A percentile compares a stretch with the other conserved stretches of the same genome.
These are phyloP conservation scores for Xylaria sp. DNA, from an alignment of 2,329 filamentous ascomycete species.

Conservation along the genomic window DNA sequence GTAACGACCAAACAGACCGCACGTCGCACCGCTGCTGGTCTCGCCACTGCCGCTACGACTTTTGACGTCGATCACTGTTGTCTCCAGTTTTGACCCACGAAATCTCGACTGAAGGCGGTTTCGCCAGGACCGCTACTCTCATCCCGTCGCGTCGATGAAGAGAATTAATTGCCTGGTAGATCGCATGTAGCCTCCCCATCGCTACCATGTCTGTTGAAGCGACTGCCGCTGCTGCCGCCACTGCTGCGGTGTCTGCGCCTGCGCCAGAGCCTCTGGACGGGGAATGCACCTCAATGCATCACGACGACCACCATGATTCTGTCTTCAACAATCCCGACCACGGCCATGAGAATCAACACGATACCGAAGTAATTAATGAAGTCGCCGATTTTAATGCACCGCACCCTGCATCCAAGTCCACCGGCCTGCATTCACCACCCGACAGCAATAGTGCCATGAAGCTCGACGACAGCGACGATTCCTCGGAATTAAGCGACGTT, in stretches of 20 bases:
- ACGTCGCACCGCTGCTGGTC: conserved; percentile 14
- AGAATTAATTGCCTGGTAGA: conserved; percentile 17
- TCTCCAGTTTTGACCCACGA: background rate
- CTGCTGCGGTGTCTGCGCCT: conserved; percentile 43
- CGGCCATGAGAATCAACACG: conserved; percentile 7
- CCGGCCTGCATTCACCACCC: conserved; percentile 57
- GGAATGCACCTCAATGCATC: conserved; percentile 23
- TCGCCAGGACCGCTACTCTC: conserved; percentile 12
- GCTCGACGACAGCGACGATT: conserved; percentile 50
- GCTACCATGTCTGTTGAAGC: conserved; percentile 52
- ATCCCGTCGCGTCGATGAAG: conserved; percentile 17
- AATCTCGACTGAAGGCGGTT: conserved; percentile 11
- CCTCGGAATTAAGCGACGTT: conserved; percentile 60
- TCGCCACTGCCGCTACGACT: conserved; percentile 1
- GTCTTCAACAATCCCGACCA: conserved; percentile 17
- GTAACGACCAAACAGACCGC: background rate
- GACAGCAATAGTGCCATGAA: conserved; percentile 58
- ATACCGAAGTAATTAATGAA: conserved; percentile 10
- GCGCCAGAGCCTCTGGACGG: conserved; percentile 27
- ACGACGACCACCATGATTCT: conserved; percentile 25
- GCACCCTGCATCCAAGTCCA: conserved; percentile 36
- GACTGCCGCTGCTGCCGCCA: conserved; percentile 47
- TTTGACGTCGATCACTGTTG: conserved; percentile 4
- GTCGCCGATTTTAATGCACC: conserved; percentile 12
- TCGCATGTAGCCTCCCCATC: conserved; percentile 40